Conservation (phyloP, 768 basidiomycete genomes). For the Russula vinacea region DNA sequence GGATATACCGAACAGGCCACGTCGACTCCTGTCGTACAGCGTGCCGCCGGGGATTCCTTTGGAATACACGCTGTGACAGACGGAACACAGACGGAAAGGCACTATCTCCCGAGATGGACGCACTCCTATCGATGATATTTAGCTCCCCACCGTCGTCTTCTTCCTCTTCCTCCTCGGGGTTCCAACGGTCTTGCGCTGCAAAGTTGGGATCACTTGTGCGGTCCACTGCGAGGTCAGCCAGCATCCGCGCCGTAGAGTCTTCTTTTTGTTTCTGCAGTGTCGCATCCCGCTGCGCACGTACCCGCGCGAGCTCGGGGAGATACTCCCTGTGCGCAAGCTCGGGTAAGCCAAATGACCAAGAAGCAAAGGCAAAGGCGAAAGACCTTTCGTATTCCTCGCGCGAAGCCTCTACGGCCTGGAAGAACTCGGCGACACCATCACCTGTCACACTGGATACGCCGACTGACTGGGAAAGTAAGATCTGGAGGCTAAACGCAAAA, state of each 20-base stretch:
- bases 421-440: slow-evolving; percentile 88
- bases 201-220: slow-evolving; percentile 58
- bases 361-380: slow-evolving; percentile 31
- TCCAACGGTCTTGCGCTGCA: slow-evolving; percentile 59
- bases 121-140: slow-evolving; percentile 71
- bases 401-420: slow-evolving; percentile 85
- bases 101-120: slow-evolving; percentile 35
- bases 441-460: slow-evolving; percentile 96
- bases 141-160: slow-evolving; percentile 46
- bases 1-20: slow-evolving; percentile 12
- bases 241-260: slow-evolving; percentile 71
- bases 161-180: slow-evolving; percentile 56
- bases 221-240: slow-evolving; percentile 79
- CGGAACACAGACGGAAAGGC: slow-evolving; percentile 10
- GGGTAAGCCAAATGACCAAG: background rate
- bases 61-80: background rate
- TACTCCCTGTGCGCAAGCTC: slow-evolving; percentile 64
- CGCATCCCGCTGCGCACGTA: slow-evolving; percentile 60
- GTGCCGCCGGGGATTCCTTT: slow-evolving; percentile 8
- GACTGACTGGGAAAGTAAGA: slow-evolving; percentile 59
- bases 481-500: background rate
- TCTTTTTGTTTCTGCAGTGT: slow-evolving; percentile 63
- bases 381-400: slow-evolving; percentile 87
- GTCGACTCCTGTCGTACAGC: slow-evolving; percentile 11
- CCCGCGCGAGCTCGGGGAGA: slow-evolving; percentile 79